Base-by-base conservation (phyloP, 2,329 filamentous ascomycete species). In the Venturia nashicola region DNA sequence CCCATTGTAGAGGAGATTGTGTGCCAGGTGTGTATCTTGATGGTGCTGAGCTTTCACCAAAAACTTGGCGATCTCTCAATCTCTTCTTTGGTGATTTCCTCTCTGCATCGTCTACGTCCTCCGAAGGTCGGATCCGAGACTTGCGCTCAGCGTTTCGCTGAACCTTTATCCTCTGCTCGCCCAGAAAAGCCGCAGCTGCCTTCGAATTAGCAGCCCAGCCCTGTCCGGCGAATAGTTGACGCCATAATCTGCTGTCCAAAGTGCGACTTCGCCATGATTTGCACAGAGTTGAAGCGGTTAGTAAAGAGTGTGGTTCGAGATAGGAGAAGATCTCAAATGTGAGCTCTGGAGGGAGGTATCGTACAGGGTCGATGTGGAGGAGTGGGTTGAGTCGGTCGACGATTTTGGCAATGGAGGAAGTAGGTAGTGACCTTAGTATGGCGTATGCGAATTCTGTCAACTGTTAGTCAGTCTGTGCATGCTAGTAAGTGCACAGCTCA, bases 331-430 rank as follows among this genome's bases (percentile, higher is more conserved):
- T 88, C 71, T 95, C 88, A 55, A 94, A 86, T 66, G 91, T 95
- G 70, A 99, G 89, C 74, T 99, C 94, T 34, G 90, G 86, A 0
- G 94, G 94, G 0, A 99, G 83, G 70, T 90, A 86, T 67, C 85
- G 80, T 51, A 96, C 86, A 63, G 96, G 96, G 76, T 99, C 90
- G 76, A 97, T 93, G 75, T 97, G 92, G 2, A 97, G 86, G 62
- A 92, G 83, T 4, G 91, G 90, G 67, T 87, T 89, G 20, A 96
- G 78, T 67, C 87, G 84, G 63, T 92, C 84, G 59, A 96, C 90
- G 62, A 97, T 89, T 55, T 87, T 82, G 61, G 88, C 86, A 65
- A 97, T 86, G 63, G 86, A 84, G 7, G 89, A 89, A 0, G 91
- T 95, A 20, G 89, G 89, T 36, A 97, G 80, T 64, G 88, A 86